These are phyloP conservation scores for Blastobotrys proliferans DNA, from an alignment of 1,139 yeast species.

Conservation along the genomic window DNA sequence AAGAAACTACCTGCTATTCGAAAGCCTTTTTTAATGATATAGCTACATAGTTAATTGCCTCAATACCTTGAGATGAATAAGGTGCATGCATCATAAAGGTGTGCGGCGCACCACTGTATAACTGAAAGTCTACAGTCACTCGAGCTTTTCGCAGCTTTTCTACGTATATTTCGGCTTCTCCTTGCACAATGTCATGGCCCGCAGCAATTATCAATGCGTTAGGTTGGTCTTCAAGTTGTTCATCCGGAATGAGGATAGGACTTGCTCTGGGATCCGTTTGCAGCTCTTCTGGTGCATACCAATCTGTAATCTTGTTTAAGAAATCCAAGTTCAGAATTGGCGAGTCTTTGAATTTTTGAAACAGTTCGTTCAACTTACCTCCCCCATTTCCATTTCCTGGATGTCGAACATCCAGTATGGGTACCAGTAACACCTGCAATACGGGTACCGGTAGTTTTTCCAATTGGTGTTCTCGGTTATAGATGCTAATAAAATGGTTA, in stretches of 20 bases:
- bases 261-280: constrained; percentile 10
- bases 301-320: constrained; percentile 7
- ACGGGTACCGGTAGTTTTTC: constrained; percentile 36
- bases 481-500: constrained; percentile 29
- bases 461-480: constrained; percentile 27
- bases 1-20: too few species aligned
- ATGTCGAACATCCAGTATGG: constrained; percentile 26
- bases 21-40: too few species aligned
- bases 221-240: constrained; percentile 8
- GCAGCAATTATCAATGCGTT: constrained; percentile 10
- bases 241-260: constrained; percentile 9
- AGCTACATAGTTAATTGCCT: constrained; percentile 1
- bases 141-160: constrained; percentile 10
- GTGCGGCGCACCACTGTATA: constrained; percentile 12
- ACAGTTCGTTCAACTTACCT: too few species aligned
- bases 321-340: neutral
- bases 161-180: constrained; percentile 12
- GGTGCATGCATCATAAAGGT: constrained; percentile 6
- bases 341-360: neutral
- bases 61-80: constrained; percentile 1
- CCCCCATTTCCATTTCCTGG: too few species aligned
- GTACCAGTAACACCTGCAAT: constrained; percentile 44
- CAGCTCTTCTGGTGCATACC: constrained; percentile 3
- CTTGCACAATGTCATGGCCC: constrained; percentile 9
- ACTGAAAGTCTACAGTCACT: constrained; percentile 8